Base-by-base conservation (phyloP, 2,329 filamentous ascomycete genomes). In the Ophiostoma quercus region DNA sequence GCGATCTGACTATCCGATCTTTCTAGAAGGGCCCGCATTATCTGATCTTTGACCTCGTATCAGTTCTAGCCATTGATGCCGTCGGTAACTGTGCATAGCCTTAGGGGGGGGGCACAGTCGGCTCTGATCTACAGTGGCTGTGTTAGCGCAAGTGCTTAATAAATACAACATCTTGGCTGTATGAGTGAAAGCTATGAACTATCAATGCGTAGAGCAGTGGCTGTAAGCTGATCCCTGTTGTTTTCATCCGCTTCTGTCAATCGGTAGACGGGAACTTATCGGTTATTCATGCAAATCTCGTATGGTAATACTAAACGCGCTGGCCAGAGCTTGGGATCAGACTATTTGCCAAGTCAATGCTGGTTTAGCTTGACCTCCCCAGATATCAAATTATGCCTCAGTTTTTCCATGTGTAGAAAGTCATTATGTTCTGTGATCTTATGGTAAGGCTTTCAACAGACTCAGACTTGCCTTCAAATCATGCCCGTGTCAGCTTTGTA, bases 151-250 rank as follows among this genome's bases (percentile, higher is more conserved):
- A 39, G 16, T 19, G 43, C 14, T 19, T 47, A 16, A n/a, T n/a
- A 47, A 47, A 47, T 47, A 47, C 60, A 63, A 63, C 60, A 57
- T 25, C 60, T 63, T 34, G 29, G 60, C 22, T 32, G 29, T 62
- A 29, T 34, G 14, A 29, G 12, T 14, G 9, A 34, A 60, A 1
- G 16, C 22, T 62, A 19, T 22, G 51, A 57, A 11, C 3, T 25
- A 57, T 62, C 25, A 32, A 62, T 22, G 29, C 60, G 5, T 9
- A 65, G 34, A 12, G 4, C 34, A 8, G 34, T n/a, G 11, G 62
- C 62, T 19, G 29, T n/a, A 29, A 37, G 29, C 16, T 29, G 29
- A 14, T 65, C n/a, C 12, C 9, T 22, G 3, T 11, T 5, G 14
- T 63, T 39, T 63, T 39, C 62, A 22, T 65, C n/a, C 32, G 3